phyloP scores from a whole-genome alignment of 352 stramenopile genomes.

The Aphanomyces astaci region DNA sequence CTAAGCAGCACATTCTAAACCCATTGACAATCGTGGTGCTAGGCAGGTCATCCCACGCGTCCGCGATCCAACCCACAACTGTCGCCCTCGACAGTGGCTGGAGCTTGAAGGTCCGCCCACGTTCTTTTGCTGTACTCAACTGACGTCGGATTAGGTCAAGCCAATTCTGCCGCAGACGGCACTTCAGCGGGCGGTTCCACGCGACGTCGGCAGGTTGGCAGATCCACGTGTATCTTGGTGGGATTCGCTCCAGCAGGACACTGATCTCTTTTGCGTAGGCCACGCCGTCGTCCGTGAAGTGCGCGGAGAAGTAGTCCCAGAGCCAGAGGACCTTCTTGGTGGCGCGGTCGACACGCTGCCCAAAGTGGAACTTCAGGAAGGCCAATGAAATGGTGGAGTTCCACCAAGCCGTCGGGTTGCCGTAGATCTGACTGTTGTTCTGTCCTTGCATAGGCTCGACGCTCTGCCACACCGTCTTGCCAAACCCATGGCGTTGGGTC shows the following conservation, averaged over 20 bases:
- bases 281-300: no score
- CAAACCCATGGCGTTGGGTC: constrained; percentile 24
- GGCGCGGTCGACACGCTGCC: not conserved
- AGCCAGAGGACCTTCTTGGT: constrained; percentile 19
- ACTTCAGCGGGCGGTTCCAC: no score
- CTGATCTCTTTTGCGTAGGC: constrained; percentile 16
- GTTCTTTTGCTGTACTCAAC: constrained; percentile 26
- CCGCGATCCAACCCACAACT: no score
- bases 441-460: constrained; percentile 14
- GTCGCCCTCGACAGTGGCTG: no score
- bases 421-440: constrained; percentile 24
- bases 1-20: no score
- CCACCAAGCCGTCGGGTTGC: constrained; percentile 27
- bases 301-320: constrained; percentile 12
- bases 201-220: no score
- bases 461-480: constrained; percentile 24
- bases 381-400: constrained; percentile 24
- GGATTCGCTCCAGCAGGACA: constrained; percentile 23
- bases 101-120: no score
- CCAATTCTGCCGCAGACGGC: no score
- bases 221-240: constrained; percentile 25
- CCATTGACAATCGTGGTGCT: no score
- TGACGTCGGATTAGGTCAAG: no score
- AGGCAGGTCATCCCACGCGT: no score
- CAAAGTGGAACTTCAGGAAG: constrained; percentile 34